Percentiles rank a stretch among this genome's conserved stretches.
Conservation (phyloP, 441 rosid species). For the Macaranga tanarius region DNA sequence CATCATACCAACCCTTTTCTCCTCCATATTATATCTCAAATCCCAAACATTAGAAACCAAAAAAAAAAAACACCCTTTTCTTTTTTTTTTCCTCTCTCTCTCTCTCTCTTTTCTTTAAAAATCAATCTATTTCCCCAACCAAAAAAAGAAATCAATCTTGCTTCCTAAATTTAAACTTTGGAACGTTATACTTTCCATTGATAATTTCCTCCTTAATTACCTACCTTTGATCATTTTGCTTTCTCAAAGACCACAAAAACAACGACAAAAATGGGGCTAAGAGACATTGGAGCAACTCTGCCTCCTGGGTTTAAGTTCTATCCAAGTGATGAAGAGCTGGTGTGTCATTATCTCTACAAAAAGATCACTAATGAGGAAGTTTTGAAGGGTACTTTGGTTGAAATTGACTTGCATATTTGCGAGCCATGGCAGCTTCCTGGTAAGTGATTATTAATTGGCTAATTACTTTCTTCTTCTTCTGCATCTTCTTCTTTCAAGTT, state of each 20-base stretch:
- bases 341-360: slow-evolving; percentile 87
- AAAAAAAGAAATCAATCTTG: too few species aligned
- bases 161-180: background rate
- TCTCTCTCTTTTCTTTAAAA: too few species aligned
- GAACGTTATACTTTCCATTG: background rate
- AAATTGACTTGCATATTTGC: slow-evolving; percentile 88
- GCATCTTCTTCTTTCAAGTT: background rate
- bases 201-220: too few species aligned
- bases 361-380: slow-evolving; percentile 62
- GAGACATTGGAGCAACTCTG: slow-evolving; percentile 90
- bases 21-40: slow-evolving; percentile 18
- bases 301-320: slow-evolving; percentile 98
- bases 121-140: background rate
- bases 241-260: background rate
- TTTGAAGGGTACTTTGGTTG: slow-evolving; percentile 78
- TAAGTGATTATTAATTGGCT: slow-evolving; percentile 21
- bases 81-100: too few species aligned
- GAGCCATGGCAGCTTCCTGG: slow-evolving; percentile 99
- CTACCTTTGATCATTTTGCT: background rate
- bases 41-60: slow-evolving; percentile 7
- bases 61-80: too few species aligned
- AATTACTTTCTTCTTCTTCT: background rate
- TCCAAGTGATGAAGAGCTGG: slow-evolving; percentile 96
- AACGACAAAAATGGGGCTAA: slow-evolving; percentile 55
- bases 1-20: slow-evolving; percentile 28